Conservation (phyloP, 768 basidiomycete species). For the Boletus huronensis region DNA sequence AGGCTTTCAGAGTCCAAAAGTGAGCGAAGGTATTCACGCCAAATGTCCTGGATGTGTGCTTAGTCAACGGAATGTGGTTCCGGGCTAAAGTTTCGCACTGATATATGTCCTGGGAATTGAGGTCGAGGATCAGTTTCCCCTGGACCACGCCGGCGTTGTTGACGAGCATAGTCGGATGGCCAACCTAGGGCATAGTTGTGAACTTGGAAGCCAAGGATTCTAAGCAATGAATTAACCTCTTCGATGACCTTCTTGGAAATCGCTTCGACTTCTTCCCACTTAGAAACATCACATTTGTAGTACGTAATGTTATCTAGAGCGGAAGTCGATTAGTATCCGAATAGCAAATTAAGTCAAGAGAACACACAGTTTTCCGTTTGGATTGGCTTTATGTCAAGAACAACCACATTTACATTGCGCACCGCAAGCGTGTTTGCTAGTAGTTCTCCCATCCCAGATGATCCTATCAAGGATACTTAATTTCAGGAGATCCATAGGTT, state of each 20-base stretch:
- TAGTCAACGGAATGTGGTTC: not conserved
- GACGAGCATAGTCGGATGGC: constrained; percentile 83
- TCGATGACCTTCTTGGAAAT: constrained; percentile 70
- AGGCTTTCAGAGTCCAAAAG: constrained; percentile 91
- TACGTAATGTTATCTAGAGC: constrained; percentile 69
- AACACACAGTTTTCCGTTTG: constrained; percentile 69
- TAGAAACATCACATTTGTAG: constrained; percentile 90
- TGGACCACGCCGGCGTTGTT: constrained; percentile 96
- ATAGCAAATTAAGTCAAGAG: not conserved
- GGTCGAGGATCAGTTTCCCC: constrained; percentile 81
- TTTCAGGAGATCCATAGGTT: not conserved
- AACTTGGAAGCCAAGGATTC: not conserved
- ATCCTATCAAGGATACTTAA: constrained; percentile 44
- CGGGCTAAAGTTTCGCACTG: constrained; percentile 70
- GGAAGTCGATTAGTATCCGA: constrained; percentile 1
- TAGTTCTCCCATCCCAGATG: constrained; percentile 86
- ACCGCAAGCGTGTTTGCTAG: constrained; percentile 85
- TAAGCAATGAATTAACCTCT: constrained; percentile 51
- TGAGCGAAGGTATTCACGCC: constrained; percentile 84
- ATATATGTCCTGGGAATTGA: constrained; percentile 70
- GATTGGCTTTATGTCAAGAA: constrained; percentile 80
- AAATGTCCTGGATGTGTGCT: constrained; percentile 61
- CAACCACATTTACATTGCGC: constrained; percentile 77
- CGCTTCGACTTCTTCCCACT: constrained; percentile 78
- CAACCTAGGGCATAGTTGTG: constrained; percentile 50